Evolutionary conservation across 1,284 basidiomycete species (phyloP).

Genomic region (Megacollybia platyphylla): DNA sequence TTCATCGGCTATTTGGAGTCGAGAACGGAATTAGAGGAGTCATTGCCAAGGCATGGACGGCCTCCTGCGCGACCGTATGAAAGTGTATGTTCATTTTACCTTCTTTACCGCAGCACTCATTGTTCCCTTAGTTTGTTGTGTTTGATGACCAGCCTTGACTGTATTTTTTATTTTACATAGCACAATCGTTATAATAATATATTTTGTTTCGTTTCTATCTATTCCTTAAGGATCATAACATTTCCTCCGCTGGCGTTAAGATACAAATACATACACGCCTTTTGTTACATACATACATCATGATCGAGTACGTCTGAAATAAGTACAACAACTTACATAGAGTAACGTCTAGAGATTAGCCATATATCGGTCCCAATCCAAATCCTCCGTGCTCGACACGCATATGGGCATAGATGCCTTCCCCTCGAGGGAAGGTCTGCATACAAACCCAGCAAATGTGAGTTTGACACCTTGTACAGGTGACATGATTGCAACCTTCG

Average conservation of each 20-base stretch:
- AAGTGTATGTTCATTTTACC: neutral
- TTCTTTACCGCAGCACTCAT: neutral
- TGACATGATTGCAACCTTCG: slow-evolving; percentile 70
- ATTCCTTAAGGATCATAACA: too few species aligned
- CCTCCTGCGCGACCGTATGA: neutral
- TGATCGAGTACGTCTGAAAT: neutral
- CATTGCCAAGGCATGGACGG: neutral
- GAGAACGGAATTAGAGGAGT: neutral
- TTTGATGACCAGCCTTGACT: neutral
- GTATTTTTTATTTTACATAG: too few species aligned
- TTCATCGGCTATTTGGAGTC: neutral
- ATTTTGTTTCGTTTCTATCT: too few species aligned
- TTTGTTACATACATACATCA: too few species aligned
- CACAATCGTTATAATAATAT: too few species aligned
- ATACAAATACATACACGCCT: too few species aligned
- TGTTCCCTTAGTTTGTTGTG: neutral
- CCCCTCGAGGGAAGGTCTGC: slow-evolving; percentile 44
- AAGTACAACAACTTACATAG: neutral
- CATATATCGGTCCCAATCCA: slow-evolving; percentile 16
- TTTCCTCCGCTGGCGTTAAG: too few species aligned
- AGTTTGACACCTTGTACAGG: slow-evolving; percentile 52
- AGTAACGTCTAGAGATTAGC: neutral
- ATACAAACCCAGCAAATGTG: slow-evolving; percentile 72
- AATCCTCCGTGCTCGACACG: slow-evolving; percentile 35
- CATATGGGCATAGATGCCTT: slow-evolving; percentile 53